Evolutionary conservation across 257 asterid species (phyloP).

Genomic region (Ophiorrhiza pumila): DNA sequence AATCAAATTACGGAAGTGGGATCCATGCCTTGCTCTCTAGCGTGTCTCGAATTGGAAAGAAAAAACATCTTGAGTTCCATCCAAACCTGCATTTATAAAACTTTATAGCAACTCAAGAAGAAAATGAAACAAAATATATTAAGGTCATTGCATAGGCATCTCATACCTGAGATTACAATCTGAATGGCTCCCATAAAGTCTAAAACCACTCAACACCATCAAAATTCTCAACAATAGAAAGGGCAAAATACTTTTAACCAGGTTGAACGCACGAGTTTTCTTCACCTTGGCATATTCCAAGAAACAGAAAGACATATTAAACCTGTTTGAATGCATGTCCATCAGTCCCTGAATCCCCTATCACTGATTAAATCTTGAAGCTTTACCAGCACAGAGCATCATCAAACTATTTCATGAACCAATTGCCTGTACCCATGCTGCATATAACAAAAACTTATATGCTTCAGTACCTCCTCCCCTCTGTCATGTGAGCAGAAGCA

Average conservation of each 20-base stretch:
- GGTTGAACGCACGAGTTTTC: background rate
- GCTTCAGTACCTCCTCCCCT: background rate
- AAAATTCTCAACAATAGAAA: background rate
- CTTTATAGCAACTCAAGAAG: background rate
- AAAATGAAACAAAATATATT: background rate
- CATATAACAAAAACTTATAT: background rate
- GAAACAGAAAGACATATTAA: background rate
- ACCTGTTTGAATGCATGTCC: background rate
- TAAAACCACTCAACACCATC: too few relatives aligned
- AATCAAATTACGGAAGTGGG: background rate
- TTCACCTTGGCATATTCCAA: background rate
- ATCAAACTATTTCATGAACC: background rate
- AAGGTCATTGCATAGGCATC: background rate
- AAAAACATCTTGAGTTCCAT: background rate
- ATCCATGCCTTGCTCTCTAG: background rate
- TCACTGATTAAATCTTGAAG: background rate
- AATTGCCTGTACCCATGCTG: background rate
- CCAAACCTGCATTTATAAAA: background rate
- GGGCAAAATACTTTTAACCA: background rate
- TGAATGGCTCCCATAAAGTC: too few relatives aligned
- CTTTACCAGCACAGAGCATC: background rate
- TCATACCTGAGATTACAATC: slow-evolving; percentile 1
- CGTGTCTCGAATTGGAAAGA: background rate
- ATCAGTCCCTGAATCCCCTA: background rate
- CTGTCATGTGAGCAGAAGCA: background rate